A percentile compares a stretch with the other conserved stretches of the same genome.
These are phyloP conservation scores for Fomes fomentarius DNA, from an alignment of 1,284 basidiomycete genomes.

Conservation along the genomic window DNA sequence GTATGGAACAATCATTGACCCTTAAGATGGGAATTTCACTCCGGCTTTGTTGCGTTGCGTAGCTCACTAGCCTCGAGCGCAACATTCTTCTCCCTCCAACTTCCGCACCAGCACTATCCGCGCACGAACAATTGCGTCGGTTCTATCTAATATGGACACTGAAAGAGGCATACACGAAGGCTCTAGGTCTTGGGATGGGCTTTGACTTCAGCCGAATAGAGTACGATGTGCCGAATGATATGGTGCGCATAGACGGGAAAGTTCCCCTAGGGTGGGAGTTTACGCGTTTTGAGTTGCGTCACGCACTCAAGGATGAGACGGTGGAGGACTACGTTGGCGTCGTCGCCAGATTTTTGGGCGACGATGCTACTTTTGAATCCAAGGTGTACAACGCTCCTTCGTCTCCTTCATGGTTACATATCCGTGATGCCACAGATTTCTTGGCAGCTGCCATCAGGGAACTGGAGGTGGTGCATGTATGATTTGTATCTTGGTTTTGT, in stretches of 20 bases:
- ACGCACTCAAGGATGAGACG: slow-evolving; percentile 28
- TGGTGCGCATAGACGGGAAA: slow-evolving; percentile 59
- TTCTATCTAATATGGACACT: slow-evolving; percentile 86
- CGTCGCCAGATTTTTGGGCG: slow-evolving; percentile 52
- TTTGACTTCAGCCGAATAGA: slow-evolving; percentile 79
- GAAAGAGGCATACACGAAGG: slow-evolving; percentile 88
- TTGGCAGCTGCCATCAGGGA: slow-evolving; percentile 43
- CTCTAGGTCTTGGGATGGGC: slow-evolving; percentile 78
- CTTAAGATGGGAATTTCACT: too few species aligned
- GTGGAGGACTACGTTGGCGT: slow-evolving; percentile 63
- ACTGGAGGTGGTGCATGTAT: slow-evolving; percentile 28
- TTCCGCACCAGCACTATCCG: slow-evolving; percentile 34
- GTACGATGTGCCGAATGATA: slow-evolving; percentile 55
- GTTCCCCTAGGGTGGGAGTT: slow-evolving; percentile 69
- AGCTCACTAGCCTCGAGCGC: slow-evolving; percentile 64
- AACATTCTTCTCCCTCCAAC: slow-evolving; percentile 39
- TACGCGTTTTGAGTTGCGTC: slow-evolving; percentile 53
- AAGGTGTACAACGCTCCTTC: not conserved
- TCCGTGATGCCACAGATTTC: slow-evolving; percentile 27
- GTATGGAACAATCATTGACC: slow-evolving; percentile 42
- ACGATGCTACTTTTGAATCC: not conserved
- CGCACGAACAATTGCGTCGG: slow-evolving; percentile 49
- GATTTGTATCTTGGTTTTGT: not conserved
- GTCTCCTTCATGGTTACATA: slow-evolving; percentile 25
- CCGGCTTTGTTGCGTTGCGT: not conserved